A percentile compares a stretch with the other conserved stretches of the same genome.
phyloP scores from a whole-genome alignment of 106 monocot genomes.

The Allium fistulosum region DNA sequence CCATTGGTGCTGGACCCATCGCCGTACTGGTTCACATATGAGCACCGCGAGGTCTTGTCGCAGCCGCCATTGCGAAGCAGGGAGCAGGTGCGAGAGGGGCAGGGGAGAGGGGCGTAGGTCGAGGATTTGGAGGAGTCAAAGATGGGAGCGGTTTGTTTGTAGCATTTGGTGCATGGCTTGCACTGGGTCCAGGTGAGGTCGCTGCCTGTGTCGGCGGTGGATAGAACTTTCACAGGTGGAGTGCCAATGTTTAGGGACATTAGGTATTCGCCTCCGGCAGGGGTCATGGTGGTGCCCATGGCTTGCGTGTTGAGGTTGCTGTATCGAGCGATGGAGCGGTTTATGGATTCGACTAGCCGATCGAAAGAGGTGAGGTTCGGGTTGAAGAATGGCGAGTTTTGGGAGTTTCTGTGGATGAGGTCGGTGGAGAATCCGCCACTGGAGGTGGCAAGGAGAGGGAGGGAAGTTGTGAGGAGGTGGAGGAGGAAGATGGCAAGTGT shows the following conservation, averaged over 20 bases:
- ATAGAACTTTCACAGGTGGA: conserved; percentile 2
- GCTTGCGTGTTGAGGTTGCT: background rate
- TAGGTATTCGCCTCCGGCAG: conserved; percentile 20
- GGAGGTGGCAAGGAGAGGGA: background rate
- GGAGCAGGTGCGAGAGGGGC: conserved; percentile 5
- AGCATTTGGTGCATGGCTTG: conserved; percentile 10
- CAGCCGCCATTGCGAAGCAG: background rate
- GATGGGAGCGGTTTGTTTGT: conserved; percentile 2
- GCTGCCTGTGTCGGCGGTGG: conserved; percentile 21
- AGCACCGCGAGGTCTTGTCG: background rate
- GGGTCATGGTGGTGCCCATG: background rate
- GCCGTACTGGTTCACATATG: conserved; percentile 16
- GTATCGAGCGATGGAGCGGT: conserved; percentile 8
- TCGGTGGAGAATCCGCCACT: conserved; percentile 20
- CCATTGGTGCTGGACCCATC: conserved; percentile 24
- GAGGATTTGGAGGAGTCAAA: conserved; percentile 24
- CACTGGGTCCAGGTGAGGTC: conserved; percentile 23
- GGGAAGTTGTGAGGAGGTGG: background rate
- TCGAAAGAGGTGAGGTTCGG: conserved; percentile 2
- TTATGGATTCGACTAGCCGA: conserved; percentile 4
- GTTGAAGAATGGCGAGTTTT: conserved; percentile 21
- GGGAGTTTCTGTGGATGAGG: conserved; percentile 40
- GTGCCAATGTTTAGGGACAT: conserved; percentile 31
- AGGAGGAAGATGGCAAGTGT: background rate
- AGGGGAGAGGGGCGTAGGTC: conserved; percentile 15